These are phyloP conservation scores for Rhodamnia rubescens DNA, from an alignment of 345 rosid species.

Conservation along the genomic window DNA sequence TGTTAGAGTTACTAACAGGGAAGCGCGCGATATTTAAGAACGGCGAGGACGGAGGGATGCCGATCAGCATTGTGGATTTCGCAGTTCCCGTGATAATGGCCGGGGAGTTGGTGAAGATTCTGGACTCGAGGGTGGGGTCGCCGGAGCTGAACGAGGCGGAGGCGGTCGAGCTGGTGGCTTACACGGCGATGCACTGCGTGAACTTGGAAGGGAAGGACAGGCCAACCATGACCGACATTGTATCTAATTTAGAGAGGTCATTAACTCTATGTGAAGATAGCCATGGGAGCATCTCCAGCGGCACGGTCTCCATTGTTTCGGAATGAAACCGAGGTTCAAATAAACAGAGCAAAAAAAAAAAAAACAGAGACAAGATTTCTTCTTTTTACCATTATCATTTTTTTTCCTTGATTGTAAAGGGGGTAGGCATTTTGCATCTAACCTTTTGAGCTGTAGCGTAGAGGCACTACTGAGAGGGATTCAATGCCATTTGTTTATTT, in stretches of 20 bases:
- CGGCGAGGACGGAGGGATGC: constrained; percentile 17
- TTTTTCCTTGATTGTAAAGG: not conserved
- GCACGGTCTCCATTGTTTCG: constrained; percentile 12
- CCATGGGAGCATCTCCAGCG: constrained; percentile 14
- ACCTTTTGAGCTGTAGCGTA: not conserved
- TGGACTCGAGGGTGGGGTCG: constrained; percentile 18
- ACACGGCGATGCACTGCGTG: constrained; percentile 29
- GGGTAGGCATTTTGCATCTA: not conserved
- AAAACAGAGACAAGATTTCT: not conserved
- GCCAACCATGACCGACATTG: constrained; percentile 18
- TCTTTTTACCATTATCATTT: not conserved
- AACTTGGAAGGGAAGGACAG: constrained; percentile 23
- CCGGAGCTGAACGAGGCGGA: constrained; percentile 19
- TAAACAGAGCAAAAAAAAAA: not conserved
- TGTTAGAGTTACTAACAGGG: constrained; percentile 34
- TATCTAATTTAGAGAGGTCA: constrained; percentile 22
- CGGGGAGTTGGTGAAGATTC: constrained; percentile 10
- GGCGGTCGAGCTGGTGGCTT: constrained; percentile 32
- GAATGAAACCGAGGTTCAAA: constrained; percentile 2
- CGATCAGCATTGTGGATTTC: constrained; percentile 20
- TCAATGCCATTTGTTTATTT: not conserved
- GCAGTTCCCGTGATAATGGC: constrained; percentile 20
- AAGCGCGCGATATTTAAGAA: constrained; percentile 22
- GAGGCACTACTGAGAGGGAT: not conserved
- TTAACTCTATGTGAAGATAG: constrained; percentile 13